Base-by-base conservation (phyloP, 805 yeast genomes). In the Metschnikowia similis region DNA sequence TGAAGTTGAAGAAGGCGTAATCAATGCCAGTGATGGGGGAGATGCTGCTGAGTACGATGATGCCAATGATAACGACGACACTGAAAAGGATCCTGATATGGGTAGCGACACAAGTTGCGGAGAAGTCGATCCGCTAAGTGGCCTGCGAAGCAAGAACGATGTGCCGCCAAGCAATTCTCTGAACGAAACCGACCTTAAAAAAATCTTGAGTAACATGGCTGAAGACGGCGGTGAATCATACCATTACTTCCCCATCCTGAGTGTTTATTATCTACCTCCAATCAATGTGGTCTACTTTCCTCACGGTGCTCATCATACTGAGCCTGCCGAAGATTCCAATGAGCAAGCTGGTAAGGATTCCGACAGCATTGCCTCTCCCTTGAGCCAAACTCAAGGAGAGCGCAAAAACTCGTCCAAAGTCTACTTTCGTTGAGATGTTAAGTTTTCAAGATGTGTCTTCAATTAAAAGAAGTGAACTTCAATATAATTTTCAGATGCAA, bases 211-310 rank as follows among this genome's bases (percentile, higher is more conserved):
- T n/a, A 21, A 40, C 2, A 49, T 53, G 53, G 29, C 48, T 13
- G 30, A 29, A 26, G 36, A 31, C 28, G 46, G 45, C 32, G 51
- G 53, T 13, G 51, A 41, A 4, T 50, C 54, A 31, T 79, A 79
- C 56, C 77, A 77, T 52, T 79, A 79, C 53, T 77, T 76, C 60
- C 81, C 81, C 2, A 72, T 79, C 42, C 74, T 75, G 50, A 69
- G 68, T 50, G 80, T 77, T 28, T 79, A 79, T 56, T 79, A 77
- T 61, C 61, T 76, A 47, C 81, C 81, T 6, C 83, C 83, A 2
- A 77, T 79, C 35, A 79, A 78, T 58, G 80, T 74, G 41, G 82
- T 78, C 6, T 79, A 79, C 57, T 74, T 79, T 50, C 83, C 83
- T 1, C 83, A 78, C 57, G 70, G 81, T 5, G 81, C 76, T 6